Evolutionary conservation across 2,329 filamentous ascomycete genomes (phyloP).

Genomic region (Aspergillus hiratsukae): DNA sequence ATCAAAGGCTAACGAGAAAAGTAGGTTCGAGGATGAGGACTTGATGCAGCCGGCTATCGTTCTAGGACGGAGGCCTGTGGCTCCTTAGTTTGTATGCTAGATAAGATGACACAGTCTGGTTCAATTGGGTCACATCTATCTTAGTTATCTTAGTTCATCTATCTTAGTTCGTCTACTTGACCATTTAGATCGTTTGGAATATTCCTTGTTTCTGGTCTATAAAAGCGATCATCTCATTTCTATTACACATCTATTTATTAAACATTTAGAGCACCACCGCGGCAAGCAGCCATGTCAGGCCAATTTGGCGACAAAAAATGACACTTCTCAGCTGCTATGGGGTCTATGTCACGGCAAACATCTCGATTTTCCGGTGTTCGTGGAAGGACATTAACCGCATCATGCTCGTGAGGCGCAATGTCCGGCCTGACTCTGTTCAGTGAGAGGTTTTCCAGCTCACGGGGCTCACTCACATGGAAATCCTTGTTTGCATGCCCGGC

Average conservation of each 20-base stretch:
- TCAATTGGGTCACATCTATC: too few relatives aligned
- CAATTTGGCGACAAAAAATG: background rate
- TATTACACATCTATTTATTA: background rate
- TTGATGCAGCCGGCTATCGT: slow-evolving; percentile 6
- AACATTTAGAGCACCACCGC: background rate
- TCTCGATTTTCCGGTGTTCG: background rate
- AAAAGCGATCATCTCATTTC: background rate
- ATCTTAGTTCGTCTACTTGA: background rate
- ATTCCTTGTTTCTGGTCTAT: background rate
- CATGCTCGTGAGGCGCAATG: background rate
- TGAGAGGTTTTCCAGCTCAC: background rate
- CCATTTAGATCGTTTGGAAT: background rate
- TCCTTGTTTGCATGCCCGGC: background rate
- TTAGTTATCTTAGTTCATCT: background rate
- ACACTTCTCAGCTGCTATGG: slow-evolving; percentile 2
- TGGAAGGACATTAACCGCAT: background rate
- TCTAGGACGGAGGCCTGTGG: slow-evolving; percentile 1
- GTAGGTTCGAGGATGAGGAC: slow-evolving; percentile 12
- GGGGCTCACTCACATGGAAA: background rate
- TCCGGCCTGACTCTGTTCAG: background rate
- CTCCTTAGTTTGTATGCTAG: background rate
- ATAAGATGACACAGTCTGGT: background rate
- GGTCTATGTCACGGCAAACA: background rate
- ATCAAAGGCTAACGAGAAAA: slow-evolving; percentile 1
- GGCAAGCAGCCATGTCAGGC: background rate